Evolutionary conservation across 1,284 basidiomycete genomes (phyloP).

Genomic region (Trametes versicolor): DNA sequence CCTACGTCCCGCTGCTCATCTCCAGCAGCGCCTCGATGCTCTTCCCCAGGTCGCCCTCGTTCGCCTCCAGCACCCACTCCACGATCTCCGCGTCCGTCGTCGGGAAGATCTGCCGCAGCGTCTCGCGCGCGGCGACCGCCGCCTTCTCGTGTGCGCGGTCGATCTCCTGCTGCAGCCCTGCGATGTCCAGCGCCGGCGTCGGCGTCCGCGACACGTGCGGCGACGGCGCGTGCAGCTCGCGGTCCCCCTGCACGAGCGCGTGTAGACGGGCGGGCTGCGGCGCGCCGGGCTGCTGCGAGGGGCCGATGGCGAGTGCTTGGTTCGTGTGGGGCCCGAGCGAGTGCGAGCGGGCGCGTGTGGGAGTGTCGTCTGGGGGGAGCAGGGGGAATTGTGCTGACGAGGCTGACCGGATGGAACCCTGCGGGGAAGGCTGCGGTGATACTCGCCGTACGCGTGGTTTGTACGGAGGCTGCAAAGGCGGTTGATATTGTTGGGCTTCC

Average conservation of each 20-base stretch:
- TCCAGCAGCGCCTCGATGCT: slow-evolving; percentile 89
- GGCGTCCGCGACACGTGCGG: slow-evolving; percentile 68
- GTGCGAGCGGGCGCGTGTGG: slow-evolving; percentile 48
- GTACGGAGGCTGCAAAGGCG: slow-evolving; percentile 74
- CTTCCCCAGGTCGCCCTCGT: slow-evolving; percentile 87
- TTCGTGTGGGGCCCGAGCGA: slow-evolving; percentile 49
- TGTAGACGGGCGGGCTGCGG: slow-evolving; percentile 56
- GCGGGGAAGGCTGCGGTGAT: slow-evolving; percentile 42
- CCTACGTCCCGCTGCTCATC: slow-evolving; percentile 65
- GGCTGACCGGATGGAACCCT: slow-evolving; percentile 37
- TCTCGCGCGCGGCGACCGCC: slow-evolving; percentile 71
- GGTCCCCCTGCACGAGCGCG: slow-evolving; percentile 39
- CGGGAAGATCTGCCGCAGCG: slow-evolving; percentile 90
- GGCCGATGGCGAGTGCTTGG: slow-evolving; percentile 51
- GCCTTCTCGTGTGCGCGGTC: slow-evolving; percentile 78
- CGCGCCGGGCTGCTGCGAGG: slow-evolving; percentile 47
- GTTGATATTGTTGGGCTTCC: slow-evolving; percentile 34
- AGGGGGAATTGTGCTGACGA: slow-evolving; percentile 44
- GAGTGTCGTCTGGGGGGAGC: slow-evolving; percentile 56
- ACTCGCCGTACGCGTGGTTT: slow-evolving; percentile 71
- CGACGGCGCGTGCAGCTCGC: slow-evolving; percentile 28
- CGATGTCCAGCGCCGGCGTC: slow-evolving; percentile 75
- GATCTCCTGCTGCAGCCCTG: slow-evolving; percentile 81
- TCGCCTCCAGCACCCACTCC: slow-evolving; percentile 88
- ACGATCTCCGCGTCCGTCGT: slow-evolving; percentile 81